A percentile compares a stretch with the other conserved stretches of the same genome.
Evolutionary conservation across 2,329 filamentous ascomycete species (phyloP).

Genomic region (Orbilia blumenaviensis): DNA sequence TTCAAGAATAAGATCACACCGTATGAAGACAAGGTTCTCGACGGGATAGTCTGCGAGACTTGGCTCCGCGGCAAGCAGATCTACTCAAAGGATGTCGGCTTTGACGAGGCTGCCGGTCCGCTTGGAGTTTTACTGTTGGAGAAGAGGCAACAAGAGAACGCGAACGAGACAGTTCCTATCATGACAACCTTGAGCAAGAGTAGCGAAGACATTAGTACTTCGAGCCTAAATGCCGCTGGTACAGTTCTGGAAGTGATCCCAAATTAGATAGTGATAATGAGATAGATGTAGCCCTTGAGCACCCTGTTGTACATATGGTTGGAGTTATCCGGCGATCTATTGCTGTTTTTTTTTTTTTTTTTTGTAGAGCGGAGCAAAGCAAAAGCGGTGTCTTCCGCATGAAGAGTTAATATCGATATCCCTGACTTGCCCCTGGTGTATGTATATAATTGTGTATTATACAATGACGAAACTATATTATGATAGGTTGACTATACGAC

Average conservation of each 20-base stretch:
- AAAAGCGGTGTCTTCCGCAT: background rate
- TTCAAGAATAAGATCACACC: conserved; percentile 94
- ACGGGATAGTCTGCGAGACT: conserved; percentile 82
- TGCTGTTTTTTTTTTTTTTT: background rate
- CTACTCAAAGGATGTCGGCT: conserved; percentile 71
- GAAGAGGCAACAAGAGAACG: conserved; percentile 55
- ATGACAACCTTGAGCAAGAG: conserved; percentile 18
- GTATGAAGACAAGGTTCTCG: conserved; percentile 82
- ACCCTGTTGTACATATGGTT: background rate
- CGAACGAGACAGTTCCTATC: conserved; percentile 42
- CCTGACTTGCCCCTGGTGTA: background rate
- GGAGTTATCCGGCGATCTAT: conserved; percentile 32
- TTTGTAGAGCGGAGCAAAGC: background rate
- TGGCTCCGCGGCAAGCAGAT: conserved; percentile 81
- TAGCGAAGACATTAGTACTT: conserved; percentile 8
- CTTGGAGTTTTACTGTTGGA: conserved; percentile 66
- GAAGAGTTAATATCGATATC: background rate
- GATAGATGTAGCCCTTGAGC: background rate
- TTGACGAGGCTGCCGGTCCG: conserved; percentile 69
- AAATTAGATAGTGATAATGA: background rate
- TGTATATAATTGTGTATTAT: background rate
- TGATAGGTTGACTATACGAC: background rate
- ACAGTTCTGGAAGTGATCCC: conserved; percentile 23
- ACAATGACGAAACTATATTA: background rate
- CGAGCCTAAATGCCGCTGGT: conserved; percentile 2